Conservation (phyloP, 2,329 filamentous ascomycete species). For the Didymella segeticola region DNA sequence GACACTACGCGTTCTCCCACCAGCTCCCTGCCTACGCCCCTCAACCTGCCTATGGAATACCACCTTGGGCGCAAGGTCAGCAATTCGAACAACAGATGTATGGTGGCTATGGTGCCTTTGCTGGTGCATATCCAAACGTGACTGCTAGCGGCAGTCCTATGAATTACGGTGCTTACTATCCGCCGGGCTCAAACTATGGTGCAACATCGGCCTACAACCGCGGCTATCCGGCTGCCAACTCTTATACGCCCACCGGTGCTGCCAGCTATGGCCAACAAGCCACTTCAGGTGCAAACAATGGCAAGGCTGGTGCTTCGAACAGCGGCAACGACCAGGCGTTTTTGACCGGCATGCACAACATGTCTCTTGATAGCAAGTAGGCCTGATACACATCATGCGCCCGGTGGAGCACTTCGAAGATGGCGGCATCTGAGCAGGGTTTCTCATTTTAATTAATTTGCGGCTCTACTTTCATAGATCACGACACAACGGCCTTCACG, state of each 20-base stretch:
- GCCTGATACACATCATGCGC: too few species aligned
- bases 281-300: slow-evolving; percentile 11
- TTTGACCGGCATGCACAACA: slow-evolving; percentile 33
- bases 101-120: slow-evolving; percentile 28
- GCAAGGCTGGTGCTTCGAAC: slow-evolving; percentile 14
- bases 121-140: slow-evolving; percentile 28
- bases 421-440: background rate
- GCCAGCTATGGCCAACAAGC: slow-evolving; percentile 25
- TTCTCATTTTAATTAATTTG: background rate
- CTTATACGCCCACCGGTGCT: slow-evolving; percentile 24
- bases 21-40: slow-evolving; percentile 36
- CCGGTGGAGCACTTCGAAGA: too few species aligned
- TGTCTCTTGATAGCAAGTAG: slow-evolving; percentile 32
- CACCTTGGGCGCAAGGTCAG: slow-evolving; percentile 34
- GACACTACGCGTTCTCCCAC: slow-evolving; percentile 41
- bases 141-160: slow-evolving; percentile 39
- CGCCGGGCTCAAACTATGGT: slow-evolving; percentile 34
- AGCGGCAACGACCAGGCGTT: slow-evolving; percentile 23
- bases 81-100: slow-evolving; percentile 30
- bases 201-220: slow-evolving; percentile 34
- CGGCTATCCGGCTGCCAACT: slow-evolving; percentile 22
- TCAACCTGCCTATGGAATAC: slow-evolving; percentile 37
- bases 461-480: background rate
- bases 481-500: slow-evolving; percentile 5
- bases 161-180: slow-evolving; percentile 42